phyloP scores from a whole-genome alignment of 208 protist genomes.

The Balamuthia mandrillaris region DNA sequence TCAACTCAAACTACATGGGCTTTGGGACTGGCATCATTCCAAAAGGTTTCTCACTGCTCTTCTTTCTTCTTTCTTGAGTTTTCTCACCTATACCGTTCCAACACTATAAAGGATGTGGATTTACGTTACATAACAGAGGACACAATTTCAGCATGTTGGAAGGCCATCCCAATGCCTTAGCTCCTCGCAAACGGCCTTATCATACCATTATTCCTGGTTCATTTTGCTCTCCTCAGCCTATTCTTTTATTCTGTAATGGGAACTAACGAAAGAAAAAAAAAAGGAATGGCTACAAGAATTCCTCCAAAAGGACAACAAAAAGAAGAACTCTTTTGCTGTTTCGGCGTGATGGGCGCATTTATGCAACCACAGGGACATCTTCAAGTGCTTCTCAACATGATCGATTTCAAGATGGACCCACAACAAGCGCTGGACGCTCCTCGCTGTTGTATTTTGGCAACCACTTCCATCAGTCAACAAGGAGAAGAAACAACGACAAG shows the following conservation, averaged over 20 bases:
- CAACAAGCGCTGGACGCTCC: constrained; percentile 70
- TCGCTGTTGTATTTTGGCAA: constrained; percentile 58
- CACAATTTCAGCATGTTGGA: constrained; percentile 60
- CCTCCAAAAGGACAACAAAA: constrained; percentile 7
- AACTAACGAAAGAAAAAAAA: too few species aligned
- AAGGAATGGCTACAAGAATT: too few species aligned
- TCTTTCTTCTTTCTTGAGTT: not conserved
- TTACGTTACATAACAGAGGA: constrained; percentile 75
- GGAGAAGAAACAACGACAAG: too few species aligned
- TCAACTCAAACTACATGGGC: constrained; percentile 72
- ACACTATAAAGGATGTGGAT: constrained; percentile 64
- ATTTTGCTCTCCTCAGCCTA: too few species aligned
- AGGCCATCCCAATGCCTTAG: constrained; percentile 63
- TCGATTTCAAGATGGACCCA: constrained; percentile 66
- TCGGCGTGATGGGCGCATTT: constrained; percentile 77
- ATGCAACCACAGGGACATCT: constrained; percentile 76
- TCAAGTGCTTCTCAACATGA: constrained; percentile 69
- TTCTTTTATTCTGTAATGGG: too few species aligned
- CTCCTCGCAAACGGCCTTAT: constrained; percentile 70
- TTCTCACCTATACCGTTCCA: not conserved
- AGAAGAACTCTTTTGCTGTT: constrained; percentile 54
- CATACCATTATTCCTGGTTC: constrained; percentile 80
- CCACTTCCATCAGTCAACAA: not conserved
- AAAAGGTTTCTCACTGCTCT: not conserved
- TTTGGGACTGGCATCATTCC: constrained; percentile 74